These are phyloP conservation scores for Auriculariales sp. DNA, from an alignment of 768 basidiomycete species.

Conservation along the genomic window DNA sequence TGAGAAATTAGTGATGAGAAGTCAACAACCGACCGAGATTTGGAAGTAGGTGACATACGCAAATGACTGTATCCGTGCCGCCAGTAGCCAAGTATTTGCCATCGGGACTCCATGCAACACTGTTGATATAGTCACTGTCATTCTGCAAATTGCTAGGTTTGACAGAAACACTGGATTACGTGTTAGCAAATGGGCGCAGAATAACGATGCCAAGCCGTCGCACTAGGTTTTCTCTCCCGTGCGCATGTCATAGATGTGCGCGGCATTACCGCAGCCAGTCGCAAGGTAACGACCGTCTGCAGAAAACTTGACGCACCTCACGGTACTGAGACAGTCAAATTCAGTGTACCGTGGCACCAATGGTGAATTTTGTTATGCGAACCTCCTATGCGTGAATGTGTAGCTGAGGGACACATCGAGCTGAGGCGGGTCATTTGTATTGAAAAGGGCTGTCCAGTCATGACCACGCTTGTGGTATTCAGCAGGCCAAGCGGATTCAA, in stretches of 20 bases:
- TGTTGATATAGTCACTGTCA: conserved; percentile 81
- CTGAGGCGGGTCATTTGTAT: conserved; percentile 29
- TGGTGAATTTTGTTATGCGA: conserved; percentile 16
- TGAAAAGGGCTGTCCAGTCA: conserved; percentile 44
- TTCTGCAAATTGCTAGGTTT: conserved; percentile 62
- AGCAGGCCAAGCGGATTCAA: too few relatives aligned
- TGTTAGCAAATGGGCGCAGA: neutral
- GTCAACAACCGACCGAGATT: too few relatives aligned
- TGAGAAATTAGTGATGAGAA: too few relatives aligned
- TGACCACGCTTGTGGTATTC: conserved; percentile 26
- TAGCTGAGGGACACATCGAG: conserved; percentile 34
- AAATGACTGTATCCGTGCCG: conserved; percentile 84
- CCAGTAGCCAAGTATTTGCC: conserved; percentile 61
- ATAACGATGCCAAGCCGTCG: conserved; percentile 11
- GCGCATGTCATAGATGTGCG: conserved; percentile 89
- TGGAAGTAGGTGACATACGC: too few relatives aligned
- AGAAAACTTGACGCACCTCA: conserved; percentile 87
- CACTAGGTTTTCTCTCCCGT: conserved; percentile 77
- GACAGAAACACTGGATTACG: conserved; percentile 41
- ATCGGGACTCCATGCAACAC: conserved; percentile 66
- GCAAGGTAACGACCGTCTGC: conserved; percentile 87
- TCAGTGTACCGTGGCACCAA: too few relatives aligned
- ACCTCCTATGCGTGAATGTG: conserved; percentile 25
- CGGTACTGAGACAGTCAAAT: conserved; percentile 38
- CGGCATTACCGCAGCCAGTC: conserved; percentile 90